Percentiles rank a stretch among this genome's conserved stretches.
Conservation (phyloP, 169 alveolate species). For the Plasmodium gallinaceum region DNA sequence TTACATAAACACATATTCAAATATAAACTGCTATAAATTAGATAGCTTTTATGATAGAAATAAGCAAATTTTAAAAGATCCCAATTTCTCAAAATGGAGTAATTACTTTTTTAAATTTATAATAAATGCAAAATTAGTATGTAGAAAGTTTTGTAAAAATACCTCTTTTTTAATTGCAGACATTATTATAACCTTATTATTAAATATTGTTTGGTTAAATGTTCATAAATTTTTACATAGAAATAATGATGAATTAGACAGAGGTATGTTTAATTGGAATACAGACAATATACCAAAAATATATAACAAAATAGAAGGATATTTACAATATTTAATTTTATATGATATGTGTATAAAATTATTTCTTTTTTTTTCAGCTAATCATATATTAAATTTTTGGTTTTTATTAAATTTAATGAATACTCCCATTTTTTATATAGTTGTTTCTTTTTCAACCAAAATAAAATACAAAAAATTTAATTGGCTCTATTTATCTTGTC, state of each 20-base stretch:
- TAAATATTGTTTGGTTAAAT: conserved; percentile 37
- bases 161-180: conserved; percentile 67
- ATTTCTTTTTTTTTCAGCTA: conserved; percentile 41
- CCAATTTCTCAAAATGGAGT: conserved; percentile 31
- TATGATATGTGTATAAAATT: conserved; percentile 60
- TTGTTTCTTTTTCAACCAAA: conserved; percentile 23
- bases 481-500: conserved; percentile 70
- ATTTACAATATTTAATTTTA: conserved; percentile 54
- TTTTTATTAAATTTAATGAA: conserved; percentile 48
- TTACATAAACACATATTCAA: conserved; percentile 3
- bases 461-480: conserved; percentile 8
- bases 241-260: conserved; percentile 23
- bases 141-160: conserved; percentile 52
- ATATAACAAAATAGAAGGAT: conserved; percentile 55
- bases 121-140: conserved; percentile 34
- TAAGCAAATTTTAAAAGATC: conserved; percentile 24
- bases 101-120: conserved; percentile 33
- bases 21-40: conserved; percentile 24
- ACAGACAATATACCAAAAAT: conserved; percentile 35
- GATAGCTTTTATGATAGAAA: conserved; percentile 70
- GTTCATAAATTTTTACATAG: conserved; percentile 35
- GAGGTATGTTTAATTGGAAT: conserved; percentile 77
- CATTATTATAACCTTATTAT: conserved; percentile 32
- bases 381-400: conserved; percentile 65
- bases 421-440: conserved; percentile 67